Base-by-base conservation (phyloP, 2,329 filamentous ascomycete genomes). In the Sporothrix protearum region DNA sequence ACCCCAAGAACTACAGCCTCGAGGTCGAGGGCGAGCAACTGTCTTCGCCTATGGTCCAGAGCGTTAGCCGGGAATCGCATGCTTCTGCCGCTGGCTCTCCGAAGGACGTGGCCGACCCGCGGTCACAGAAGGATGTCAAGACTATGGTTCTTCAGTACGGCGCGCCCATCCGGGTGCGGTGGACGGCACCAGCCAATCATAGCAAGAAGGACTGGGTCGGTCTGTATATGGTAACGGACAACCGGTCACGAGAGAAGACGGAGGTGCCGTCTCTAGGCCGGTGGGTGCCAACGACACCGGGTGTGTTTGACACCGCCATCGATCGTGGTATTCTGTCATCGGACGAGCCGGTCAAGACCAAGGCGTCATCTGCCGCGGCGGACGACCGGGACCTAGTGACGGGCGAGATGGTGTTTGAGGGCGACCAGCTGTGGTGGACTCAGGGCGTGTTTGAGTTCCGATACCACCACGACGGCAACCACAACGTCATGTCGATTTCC, bases 351-450 rank as follows among this genome's bases (percentile, higher is more conserved):
- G 80, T 89, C 0, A n/a, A 57, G 25, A 25, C 7, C 28, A 53
- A 61, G 53, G 14, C 33, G 6, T 28, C 33, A 5, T 33, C 57
- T 30, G 47, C 47, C 5, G 22, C 47, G 0, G 83, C 53, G 0
- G 83, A 85, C 2, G 85, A 86, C 3, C 82, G 81, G 22, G 85
- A 92, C 71, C 85, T 90, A 75, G 87, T 93, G 3, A 86, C 87
- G 14, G 96, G 96, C 57, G 93, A 97, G 79, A 90, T 98, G 77
- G 81, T 93, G 14, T 98, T 99, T 78, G 85, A 90, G 10, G 94
- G 96, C 64, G 94, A 98, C 82, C 97, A 97, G 82, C 86, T 97
- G 2, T 99, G 93, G 91, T 99, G 96, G 96, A 97, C 92, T 0
- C 92, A 95, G 73, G 96, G 96, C 70, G 92, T 96, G 2, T 99